phyloP scores from a whole-genome alignment of 805 yeast genomes.

The Pichia insulana region DNA sequence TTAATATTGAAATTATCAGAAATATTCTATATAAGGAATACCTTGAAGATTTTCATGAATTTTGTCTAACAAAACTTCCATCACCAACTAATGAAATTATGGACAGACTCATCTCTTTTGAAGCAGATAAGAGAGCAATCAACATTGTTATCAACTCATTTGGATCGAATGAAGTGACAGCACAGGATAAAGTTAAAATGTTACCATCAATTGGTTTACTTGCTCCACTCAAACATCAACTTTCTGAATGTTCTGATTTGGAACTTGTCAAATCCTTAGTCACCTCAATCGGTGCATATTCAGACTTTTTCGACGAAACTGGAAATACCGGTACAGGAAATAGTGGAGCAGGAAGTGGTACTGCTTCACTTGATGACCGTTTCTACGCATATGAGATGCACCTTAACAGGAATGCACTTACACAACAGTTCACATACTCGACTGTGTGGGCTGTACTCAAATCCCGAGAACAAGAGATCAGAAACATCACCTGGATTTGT shows the following conservation, averaged over 20 bases:
- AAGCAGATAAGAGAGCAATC: constrained; percentile 91
- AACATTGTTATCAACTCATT: constrained; percentile 88
- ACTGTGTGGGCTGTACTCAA: constrained; percentile 96
- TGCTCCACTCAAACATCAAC: constrained; percentile 40
- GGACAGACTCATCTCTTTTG: constrained; percentile 72
- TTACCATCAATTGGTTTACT: constrained; percentile 80
- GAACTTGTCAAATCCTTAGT: constrained; percentile 70
- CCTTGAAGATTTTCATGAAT: constrained; percentile 74
- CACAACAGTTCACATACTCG: constrained; percentile 88
- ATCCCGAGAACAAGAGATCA: constrained; percentile 91
- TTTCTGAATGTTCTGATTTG: constrained; percentile 73
- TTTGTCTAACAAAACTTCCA: constrained; percentile 51
- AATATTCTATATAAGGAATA: constrained; percentile 89
- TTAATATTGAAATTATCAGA: constrained; percentile 90
- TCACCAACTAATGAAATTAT: constrained; percentile 77
- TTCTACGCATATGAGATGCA: constrained; percentile 90
- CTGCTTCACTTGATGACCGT: constrained; percentile 73
- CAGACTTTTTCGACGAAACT: constrained; percentile 43
- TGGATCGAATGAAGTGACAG: constrained; percentile 60
- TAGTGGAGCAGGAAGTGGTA: too few species aligned
- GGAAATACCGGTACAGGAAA: background rate
- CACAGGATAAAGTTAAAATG: constrained; percentile 60
- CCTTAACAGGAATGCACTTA: constrained; percentile 82
- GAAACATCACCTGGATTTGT: constrained; percentile 99
- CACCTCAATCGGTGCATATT: constrained; percentile 57